Percentiles rank a stretch among this genome's conserved stretches.
phyloP scores from a whole-genome alignment of 495 filamentous ascomycete species.

The Penicillium daleae region DNA sequence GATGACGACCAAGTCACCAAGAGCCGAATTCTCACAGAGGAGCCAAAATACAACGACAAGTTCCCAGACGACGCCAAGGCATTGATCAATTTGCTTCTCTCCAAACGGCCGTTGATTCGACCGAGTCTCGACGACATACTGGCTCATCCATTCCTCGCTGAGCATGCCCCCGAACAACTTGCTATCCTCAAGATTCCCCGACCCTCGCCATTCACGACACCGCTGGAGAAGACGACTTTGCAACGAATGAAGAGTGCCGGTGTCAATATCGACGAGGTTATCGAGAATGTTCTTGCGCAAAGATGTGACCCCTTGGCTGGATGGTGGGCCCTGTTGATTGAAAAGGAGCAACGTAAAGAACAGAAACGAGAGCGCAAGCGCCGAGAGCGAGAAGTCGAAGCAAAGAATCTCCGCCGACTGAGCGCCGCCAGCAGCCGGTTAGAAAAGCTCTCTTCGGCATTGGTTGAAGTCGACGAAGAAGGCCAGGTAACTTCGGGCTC shows the following conservation, averaged over 20 bases:
- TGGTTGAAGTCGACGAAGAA: constrained; percentile 78
- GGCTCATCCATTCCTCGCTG: constrained; percentile 84
- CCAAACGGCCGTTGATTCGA: constrained; percentile 84
- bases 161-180: constrained; percentile 86
- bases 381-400: constrained; percentile 80
- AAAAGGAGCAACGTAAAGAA: constrained; percentile 94
- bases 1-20: constrained; percentile 88
- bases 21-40: constrained; percentile 77
- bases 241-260: constrained; percentile 95
- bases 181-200: constrained; percentile 85
- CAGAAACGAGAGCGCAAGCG: constrained; percentile 81
- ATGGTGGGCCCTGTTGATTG: constrained; percentile 94
- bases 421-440: constrained; percentile 85
- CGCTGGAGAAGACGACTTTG: constrained; percentile 86
- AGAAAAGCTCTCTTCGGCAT: constrained; percentile 72
- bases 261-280: constrained; percentile 90
- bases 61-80: constrained; percentile 76
- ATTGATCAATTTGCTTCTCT: constrained; percentile 75
- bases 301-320: constrained; percentile 87
- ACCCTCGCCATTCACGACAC: constrained; percentile 83
- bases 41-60: constrained; percentile 81
- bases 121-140: constrained; percentile 88
- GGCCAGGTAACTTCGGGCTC: constrained; percentile 42
- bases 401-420: constrained; percentile 76
- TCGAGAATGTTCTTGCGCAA: constrained; percentile 90